Base-by-base conservation (phyloP, 2,329 filamentous ascomycete genomes). In the Pyricularia pennisetigena region DNA sequence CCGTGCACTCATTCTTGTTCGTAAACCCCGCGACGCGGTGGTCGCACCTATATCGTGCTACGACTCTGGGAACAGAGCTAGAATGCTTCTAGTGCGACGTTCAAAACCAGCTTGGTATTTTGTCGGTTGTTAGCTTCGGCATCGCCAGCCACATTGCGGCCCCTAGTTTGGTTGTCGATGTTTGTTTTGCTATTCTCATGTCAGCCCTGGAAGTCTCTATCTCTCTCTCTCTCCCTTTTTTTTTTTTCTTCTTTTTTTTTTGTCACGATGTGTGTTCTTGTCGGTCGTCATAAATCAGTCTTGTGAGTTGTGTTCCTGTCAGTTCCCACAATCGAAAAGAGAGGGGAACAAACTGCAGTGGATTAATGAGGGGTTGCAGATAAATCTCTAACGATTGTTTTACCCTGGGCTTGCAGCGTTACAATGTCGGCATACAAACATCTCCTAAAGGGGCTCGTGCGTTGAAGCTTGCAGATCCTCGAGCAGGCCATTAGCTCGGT, bases 331-430 rank as follows among this genome's bases (percentile, higher is more conserved):
- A 20, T 49, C 20, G 2, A 6, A 6, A 49, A 4, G 20, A 49
- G 16, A 49, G 41, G 41, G 41, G 41, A 10, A 49, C 16, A 20
- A 20, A 49, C 20, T 49, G 41, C 41, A 49, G 41, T 16, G 20
- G 14, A 20, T 49, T n/a, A n/a, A 49, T 49, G 41, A 49, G 41
- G 41, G 41, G 41, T 49, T n/a, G 41, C 41, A n/a, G 9, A 49
- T 49, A 20, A 49, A 49, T 49, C 20, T 49, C 41, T 49, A 49
- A 49, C 41, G 20, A n/a, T 20, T 10, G 28, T 28, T 14, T 32
- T 65, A 28, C 63, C 32, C 23, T 65, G 32, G 32, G 32, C 32
- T 61, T 57, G 49, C 65, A 67, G 49, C 26, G 65, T 32, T 67
- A 6, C 65, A 62, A 23, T 35, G 32, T 12, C 41, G 41, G 41